These are phyloP conservation scores for Candida xyloterini DNA, from an alignment of 805 yeast genomes.

Conservation along the genomic window DNA sequence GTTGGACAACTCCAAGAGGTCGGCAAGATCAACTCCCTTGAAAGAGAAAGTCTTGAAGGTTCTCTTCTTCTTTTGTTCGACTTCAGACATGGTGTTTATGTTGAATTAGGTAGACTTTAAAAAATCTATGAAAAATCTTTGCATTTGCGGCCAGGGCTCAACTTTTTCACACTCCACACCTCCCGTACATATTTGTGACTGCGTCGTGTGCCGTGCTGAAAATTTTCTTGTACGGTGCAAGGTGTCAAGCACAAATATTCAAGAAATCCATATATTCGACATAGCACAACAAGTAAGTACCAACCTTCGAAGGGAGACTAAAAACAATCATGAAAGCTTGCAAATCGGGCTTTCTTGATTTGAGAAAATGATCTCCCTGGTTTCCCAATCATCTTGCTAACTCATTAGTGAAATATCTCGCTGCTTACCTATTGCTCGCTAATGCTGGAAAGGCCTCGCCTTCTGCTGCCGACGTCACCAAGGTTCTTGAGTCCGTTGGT, in stretches of 20 bases:
- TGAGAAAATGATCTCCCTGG: background rate
- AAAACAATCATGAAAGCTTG: background rate
- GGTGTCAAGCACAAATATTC: constrained; percentile 15
- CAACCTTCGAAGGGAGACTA: background rate
- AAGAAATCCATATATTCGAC: constrained; percentile 5
- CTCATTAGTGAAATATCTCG: constrained; percentile 74
- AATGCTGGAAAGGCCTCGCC: constrained; percentile 86
- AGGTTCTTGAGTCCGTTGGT: constrained; percentile 72
- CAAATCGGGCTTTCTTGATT: background rate
- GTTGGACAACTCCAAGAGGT: constrained; percentile 87
- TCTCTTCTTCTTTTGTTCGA: constrained; percentile 75
- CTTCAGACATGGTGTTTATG: constrained; percentile 31
- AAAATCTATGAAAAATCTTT: constrained; percentile 11
- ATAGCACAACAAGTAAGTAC: constrained; percentile 12
- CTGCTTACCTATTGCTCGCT: constrained; percentile 86
- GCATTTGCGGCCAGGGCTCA: constrained; percentile 12
- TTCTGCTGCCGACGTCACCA: constrained; percentile 71
- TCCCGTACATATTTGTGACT: constrained; percentile 10
- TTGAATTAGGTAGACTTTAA: constrained; percentile 4
- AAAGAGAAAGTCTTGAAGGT: constrained; percentile 92
- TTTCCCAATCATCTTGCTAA: constrained; percentile 3
- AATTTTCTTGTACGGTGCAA: constrained; percentile 15
- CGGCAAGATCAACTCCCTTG: constrained; percentile 98
- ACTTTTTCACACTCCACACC: constrained; percentile 11
- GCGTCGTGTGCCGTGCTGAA: constrained; percentile 14